These are phyloP conservation scores for Mycena albidolilacea DNA, from an alignment of 768 basidiomycete species.

Conservation along the genomic window DNA sequence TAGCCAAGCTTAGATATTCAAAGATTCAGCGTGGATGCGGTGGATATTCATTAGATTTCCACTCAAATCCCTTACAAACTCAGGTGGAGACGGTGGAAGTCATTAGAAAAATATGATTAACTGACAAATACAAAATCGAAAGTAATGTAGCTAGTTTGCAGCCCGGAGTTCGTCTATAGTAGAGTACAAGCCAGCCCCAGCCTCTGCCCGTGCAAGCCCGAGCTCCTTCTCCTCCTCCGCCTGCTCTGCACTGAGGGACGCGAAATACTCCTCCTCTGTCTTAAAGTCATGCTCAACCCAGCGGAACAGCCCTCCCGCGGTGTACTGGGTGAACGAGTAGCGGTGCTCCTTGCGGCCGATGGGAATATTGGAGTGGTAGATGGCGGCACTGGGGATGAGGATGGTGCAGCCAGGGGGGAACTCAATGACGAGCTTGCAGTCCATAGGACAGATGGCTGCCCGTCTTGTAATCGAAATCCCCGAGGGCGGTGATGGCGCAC, in stretches of 20 bases:
- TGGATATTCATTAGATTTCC: no score
- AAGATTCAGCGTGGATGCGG: no score
- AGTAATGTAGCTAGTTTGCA: neutral
- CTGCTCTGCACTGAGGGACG: neutral
- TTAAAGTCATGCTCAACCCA: conserved; percentile 1
- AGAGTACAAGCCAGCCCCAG: neutral
- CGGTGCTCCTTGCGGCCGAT: neutral
- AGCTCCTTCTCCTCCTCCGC: neutral
- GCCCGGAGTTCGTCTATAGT: neutral
- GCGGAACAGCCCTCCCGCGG: neutral
- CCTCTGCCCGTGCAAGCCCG: neutral
- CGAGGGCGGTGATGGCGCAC: conserved; percentile 2
- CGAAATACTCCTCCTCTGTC: neutral
- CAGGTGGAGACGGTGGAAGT: neutral
- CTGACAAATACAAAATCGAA: neutral
- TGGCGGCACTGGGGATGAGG: neutral
- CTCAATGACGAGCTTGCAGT: neutral
- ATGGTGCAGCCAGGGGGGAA: neutral
- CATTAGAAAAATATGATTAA: neutral
- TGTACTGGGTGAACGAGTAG: conserved; percentile 7
- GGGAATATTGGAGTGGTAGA: conserved; percentile 14
- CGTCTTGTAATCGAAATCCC: neutral
- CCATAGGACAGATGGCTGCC: neutral
- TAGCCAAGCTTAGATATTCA: no score
- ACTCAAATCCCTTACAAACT: no score